Evolutionary conservation across 306 rosid genomes (phyloP).

Genomic region (Quercus robur): DNA sequence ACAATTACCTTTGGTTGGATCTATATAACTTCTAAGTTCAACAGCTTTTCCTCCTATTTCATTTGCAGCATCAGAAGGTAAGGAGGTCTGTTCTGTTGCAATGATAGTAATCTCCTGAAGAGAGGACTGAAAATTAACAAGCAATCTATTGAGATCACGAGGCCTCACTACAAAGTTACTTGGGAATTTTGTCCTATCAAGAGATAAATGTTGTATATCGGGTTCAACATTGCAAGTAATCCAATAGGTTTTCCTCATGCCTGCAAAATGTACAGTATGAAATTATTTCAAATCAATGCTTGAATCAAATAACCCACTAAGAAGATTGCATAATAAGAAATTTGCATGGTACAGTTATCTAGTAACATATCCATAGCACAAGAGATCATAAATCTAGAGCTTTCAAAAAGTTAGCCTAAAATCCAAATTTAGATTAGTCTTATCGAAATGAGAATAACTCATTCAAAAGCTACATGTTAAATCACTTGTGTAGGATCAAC

Average conservation of each 20-base stretch:
- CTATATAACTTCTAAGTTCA: slow-evolving; percentile 86
- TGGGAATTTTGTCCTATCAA: slow-evolving; percentile 75
- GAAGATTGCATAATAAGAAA: background rate
- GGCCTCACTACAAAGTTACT: slow-evolving; percentile 87
- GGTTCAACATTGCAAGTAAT: slow-evolving; percentile 89
- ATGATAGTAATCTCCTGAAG: slow-evolving; percentile 91
- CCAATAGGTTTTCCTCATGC: slow-evolving; percentile 83
- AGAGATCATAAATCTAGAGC: background rate
- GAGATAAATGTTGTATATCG: slow-evolving; percentile 79
- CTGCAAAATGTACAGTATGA: slow-evolving; percentile 40
- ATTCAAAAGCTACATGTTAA: background rate
- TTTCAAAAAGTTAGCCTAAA: background rate
- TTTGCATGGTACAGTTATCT: background rate
- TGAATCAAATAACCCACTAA: background rate
- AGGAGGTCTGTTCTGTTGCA: slow-evolving; percentile 76
- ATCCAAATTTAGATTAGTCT: background rate
- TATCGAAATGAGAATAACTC: background rate
- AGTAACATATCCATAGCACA: background rate
- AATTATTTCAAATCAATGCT: background rate
- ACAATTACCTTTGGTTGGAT: slow-evolving; percentile 85
- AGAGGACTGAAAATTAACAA: slow-evolving; percentile 85
- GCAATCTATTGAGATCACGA: slow-evolving; percentile 82
- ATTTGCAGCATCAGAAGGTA: slow-evolving; percentile 66
- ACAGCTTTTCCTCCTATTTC: slow-evolving; percentile 95
- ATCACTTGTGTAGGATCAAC: background rate